phyloP scores from a whole-genome alignment of 495 filamentous ascomycete species.

The Beverwykella pulmonaria region DNA sequence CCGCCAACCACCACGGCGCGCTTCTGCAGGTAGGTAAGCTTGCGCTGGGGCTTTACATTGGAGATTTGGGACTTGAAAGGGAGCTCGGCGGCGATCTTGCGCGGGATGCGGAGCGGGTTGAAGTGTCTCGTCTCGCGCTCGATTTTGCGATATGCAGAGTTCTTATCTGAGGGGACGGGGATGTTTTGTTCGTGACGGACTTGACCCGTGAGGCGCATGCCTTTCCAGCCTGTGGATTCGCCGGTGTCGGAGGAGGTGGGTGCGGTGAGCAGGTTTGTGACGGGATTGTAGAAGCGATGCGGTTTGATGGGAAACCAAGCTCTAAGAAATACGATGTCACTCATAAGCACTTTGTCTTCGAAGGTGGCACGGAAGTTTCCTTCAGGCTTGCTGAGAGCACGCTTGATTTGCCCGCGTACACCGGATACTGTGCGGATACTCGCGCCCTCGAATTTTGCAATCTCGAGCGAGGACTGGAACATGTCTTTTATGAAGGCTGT shows the following conservation, averaged over 20 bases:
- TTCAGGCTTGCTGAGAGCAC: conserved; percentile 85
- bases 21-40: conserved; percentile 90
- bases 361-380: conserved; percentile 95
- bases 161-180: conserved; percentile 72
- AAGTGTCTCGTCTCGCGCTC: conserved; percentile 83
- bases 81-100: conserved; percentile 77
- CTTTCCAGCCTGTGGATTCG: conserved; percentile 64
- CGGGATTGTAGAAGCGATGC: conserved; percentile 93
- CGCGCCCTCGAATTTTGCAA: conserved; percentile 97
- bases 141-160: conserved; percentile 80
- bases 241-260: conserved; percentile 45
- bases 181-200: conserved; percentile 77
- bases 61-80: conserved; percentile 93
- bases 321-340: conserved; percentile 90
- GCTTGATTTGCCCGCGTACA: conserved; percentile 94
- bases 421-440: conserved; percentile 94
- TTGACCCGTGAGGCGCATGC: conserved; percentile 94
- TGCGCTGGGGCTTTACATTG: conserved; percentile 74
- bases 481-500: conserved; percentile 99
- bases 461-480: conserved; percentile 89
- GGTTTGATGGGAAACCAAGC: conserved; percentile 97
- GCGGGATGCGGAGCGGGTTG: conserved; percentile 89
- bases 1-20: conserved; percentile 79
- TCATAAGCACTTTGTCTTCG: conserved; percentile 96
- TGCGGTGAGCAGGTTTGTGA: conserved; percentile 78